These are phyloP conservation scores for Amoebophrya sp. DNA, from an alignment of 169 alveolate species.

Conservation along the genomic window DNA sequence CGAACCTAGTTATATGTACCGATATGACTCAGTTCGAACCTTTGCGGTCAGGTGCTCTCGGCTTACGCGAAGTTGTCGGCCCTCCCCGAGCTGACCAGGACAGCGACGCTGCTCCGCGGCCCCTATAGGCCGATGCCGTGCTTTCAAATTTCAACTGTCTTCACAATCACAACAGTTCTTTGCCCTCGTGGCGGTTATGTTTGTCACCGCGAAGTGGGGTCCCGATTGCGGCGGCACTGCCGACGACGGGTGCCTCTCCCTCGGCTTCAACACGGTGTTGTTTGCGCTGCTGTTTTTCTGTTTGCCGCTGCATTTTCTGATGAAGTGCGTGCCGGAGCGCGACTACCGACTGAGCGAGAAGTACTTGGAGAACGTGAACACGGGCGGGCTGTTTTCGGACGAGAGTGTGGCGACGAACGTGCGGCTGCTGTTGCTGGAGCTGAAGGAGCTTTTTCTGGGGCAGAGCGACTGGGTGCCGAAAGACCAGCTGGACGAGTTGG, in stretches of 20 bases:
- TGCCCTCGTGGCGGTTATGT: neutral
- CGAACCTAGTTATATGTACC: too few species aligned
- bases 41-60: neutral
- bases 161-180: neutral
- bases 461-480: neutral
- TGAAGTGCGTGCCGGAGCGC: neutral
- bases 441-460: neutral
- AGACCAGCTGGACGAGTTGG: neutral
- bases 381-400: neutral
- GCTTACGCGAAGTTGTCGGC: neutral
- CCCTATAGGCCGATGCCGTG: too few species aligned
- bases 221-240: neutral
- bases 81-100: neutral
- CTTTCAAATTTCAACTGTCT: neutral
- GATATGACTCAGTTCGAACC: too few species aligned
- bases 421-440: neutral
- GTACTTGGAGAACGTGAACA: neutral
- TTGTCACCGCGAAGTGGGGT: neutral
- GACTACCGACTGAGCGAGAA: neutral
- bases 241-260: neutral
- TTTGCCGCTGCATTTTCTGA: neutral
- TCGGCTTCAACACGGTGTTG: neutral
- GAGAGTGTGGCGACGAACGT: too few species aligned
- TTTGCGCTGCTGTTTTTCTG: neutral
- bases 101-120: too few species aligned